These are phyloP conservation scores for Aspergillus udagawae DNA, from an alignment of 2,329 filamentous ascomycete species.

Conservation along the genomic window DNA sequence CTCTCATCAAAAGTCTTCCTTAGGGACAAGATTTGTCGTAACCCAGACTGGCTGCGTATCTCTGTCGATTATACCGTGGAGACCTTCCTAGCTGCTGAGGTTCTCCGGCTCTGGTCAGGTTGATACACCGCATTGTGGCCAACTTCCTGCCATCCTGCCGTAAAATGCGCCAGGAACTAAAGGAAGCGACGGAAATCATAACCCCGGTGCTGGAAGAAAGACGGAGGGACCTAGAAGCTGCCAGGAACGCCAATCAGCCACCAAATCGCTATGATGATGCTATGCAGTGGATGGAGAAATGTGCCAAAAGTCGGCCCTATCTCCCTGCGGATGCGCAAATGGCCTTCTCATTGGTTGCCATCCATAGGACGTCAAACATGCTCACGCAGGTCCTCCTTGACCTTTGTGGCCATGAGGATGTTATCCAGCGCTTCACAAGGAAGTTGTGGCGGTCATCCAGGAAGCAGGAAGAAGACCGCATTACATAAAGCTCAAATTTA, in stretches of 20 bases:
- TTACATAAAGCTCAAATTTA: constrained; percentile 38
- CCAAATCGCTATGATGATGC: constrained; percentile 14
- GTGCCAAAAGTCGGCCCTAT: constrained; percentile 17
- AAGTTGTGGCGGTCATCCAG: constrained; percentile 15
- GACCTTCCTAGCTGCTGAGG: constrained; percentile 10
- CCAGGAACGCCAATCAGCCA: not conserved
- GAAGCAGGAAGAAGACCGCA: constrained; percentile 28
- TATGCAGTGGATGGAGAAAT: constrained; percentile 24
- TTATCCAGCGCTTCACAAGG: constrained; percentile 16
- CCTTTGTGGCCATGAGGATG: constrained; percentile 6
- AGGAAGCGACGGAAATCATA: constrained; percentile 10
- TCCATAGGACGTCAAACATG: constrained; percentile 22
- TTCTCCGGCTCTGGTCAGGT: constrained; percentile 7
- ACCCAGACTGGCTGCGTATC: constrained; percentile 24
- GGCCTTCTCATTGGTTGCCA: constrained; percentile 17
- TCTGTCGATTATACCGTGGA: constrained; percentile 23
- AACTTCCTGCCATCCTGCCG: constrained; percentile 8
- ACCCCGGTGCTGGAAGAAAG: constrained; percentile 6
- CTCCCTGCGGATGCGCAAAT: constrained; percentile 17
- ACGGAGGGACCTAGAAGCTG: not conserved
- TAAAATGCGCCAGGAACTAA: constrained; percentile 6
- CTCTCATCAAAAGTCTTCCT: constrained; percentile 18
- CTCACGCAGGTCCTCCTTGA: constrained; percentile 19
- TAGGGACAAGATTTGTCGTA: constrained; percentile 17
- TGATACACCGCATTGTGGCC: constrained; percentile 4